Evolutionary conservation across 1,284 basidiomycete species (phyloP).

Genomic region (Cryptococcus hybrid): DNA sequence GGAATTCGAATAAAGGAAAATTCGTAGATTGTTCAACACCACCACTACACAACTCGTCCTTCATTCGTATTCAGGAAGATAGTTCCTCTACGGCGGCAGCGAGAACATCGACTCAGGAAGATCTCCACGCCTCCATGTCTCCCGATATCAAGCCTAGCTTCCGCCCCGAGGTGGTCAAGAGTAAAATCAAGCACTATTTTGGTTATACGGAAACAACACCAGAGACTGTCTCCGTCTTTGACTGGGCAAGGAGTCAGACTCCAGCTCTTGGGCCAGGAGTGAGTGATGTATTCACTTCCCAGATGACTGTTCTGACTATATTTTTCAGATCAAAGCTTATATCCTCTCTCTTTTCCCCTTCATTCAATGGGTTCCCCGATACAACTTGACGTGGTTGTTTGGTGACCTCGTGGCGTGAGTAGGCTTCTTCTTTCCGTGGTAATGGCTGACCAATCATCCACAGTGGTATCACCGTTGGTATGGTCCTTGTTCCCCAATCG

Average conservation of each 20-base stretch:
- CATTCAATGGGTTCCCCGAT: slow-evolving; percentile 74
- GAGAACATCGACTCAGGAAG: not conserved
- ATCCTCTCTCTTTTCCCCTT: slow-evolving; percentile 75
- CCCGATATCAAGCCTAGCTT: not conserved
- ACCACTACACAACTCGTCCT: not conserved
- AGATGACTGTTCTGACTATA: not conserved
- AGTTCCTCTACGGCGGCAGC: not conserved
- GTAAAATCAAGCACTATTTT: slow-evolving; percentile 26
- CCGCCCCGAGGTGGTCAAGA: slow-evolving; percentile 8
- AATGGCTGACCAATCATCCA: slow-evolving; percentile 5
- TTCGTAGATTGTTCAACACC: not conserved
- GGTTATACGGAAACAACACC: slow-evolving; percentile 41
- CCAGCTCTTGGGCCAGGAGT: slow-evolving; percentile 21
- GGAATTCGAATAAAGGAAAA: slow-evolving; percentile 1
- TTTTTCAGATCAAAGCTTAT: slow-evolving; percentile 57
- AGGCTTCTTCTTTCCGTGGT: not conserved
- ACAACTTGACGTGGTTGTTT: slow-evolving; percentile 57
- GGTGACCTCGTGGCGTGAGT: slow-evolving; percentile 74
- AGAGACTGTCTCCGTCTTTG: slow-evolving; percentile 29
- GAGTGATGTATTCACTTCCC: slow-evolving; percentile 7
- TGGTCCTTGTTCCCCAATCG: slow-evolving; percentile 82
- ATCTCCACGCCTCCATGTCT: slow-evolving; percentile 2
- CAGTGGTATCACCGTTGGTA: slow-evolving; percentile 76
- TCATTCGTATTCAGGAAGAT: not conserved
- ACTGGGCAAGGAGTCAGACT: slow-evolving; percentile 29